These are phyloP conservation scores for Lenwebbia sp. DNA, from an alignment of 345 rosid species.

Conservation along the genomic window DNA sequence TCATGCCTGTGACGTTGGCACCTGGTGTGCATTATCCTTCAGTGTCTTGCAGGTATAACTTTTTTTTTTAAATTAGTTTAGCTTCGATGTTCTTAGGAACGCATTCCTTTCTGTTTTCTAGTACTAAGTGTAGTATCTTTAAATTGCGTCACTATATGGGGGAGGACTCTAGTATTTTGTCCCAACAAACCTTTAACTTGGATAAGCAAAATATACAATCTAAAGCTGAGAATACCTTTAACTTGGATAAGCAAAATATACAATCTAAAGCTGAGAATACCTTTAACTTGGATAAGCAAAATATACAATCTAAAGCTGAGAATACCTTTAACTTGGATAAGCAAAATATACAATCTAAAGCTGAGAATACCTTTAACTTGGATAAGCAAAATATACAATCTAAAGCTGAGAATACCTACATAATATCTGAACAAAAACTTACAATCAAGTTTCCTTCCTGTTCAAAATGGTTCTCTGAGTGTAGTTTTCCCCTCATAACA, in stretches of 20 bases:
- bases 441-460: not conserved
- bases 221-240: not conserved
- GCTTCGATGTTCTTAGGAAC: not conserved
- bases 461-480: not conserved
- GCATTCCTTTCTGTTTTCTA: not conserved
- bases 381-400: not conserved
- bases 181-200: not conserved
- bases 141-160: not conserved
- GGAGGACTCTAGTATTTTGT: not conserved
- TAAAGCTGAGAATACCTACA: not conserved
- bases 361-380: not conserved
- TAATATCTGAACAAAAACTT: not conserved
- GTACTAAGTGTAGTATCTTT: not conserved
- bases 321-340: not conserved
- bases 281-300: not conserved
- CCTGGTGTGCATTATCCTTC: slow-evolving; percentile 75
- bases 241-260: not conserved
- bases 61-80: not conserved
- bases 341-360: not conserved
- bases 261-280: not conserved
- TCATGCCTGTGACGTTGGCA: slow-evolving; percentile 96
- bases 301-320: not conserved
- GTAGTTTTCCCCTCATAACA: not conserved
- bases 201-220: not conserved
- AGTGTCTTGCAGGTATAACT: slow-evolving; percentile 69